Base-by-base conservation (phyloP, 352 stramenopile genomes). In the Phytophthora ramorum region DNA sequence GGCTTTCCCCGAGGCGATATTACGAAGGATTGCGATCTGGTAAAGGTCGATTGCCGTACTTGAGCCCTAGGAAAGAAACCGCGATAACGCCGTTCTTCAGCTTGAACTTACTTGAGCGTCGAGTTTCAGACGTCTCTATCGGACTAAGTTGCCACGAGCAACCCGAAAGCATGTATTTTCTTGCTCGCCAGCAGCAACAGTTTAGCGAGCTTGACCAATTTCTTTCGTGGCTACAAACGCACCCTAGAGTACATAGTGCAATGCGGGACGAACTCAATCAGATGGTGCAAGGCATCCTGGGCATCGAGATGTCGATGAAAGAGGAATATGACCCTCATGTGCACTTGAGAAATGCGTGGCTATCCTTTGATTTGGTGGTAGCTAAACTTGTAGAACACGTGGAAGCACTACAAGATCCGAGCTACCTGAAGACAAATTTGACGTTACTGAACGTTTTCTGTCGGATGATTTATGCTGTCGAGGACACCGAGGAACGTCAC, bases 301-400 rank as follows among this genome's bases (percentile, higher is more conserved):
- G 58, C 0, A 71, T 92, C 4, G 78, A 92, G 19, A 48, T 43
- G 4, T 75, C 76, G 6, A 63, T 91, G 30, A 63, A 68, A 51
- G 66, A 77, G 12, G 80, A 93, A 55, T 86, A 75, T 28, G 59
- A 88, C 38, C 58, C 76, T 8, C 58, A 76, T n/a, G 3, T 70
- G 3, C 78, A 88, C 22, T 13, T 70, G 16, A 78, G 69, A 49
- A 79, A 85, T 32, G 62, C 88, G 16, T 44, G 45, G 5, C 37
- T 90, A 13, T 91, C 80, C 0, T 90, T 93, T 45, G 81, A 93
- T 55, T 47, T 91, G 19, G 79, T 93, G 16, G 82, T 91, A 6
- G 58, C 75, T 0, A 87, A 81, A 46, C 75, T 93, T 8, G 79
- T 93, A 8, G 67, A 76, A 4, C 80, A 93, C 12, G 79, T 91